Evolutionary conservation across 2,329 filamentous ascomycete genomes (phyloP).

Genomic region (Penicillium brasilianum): DNA sequence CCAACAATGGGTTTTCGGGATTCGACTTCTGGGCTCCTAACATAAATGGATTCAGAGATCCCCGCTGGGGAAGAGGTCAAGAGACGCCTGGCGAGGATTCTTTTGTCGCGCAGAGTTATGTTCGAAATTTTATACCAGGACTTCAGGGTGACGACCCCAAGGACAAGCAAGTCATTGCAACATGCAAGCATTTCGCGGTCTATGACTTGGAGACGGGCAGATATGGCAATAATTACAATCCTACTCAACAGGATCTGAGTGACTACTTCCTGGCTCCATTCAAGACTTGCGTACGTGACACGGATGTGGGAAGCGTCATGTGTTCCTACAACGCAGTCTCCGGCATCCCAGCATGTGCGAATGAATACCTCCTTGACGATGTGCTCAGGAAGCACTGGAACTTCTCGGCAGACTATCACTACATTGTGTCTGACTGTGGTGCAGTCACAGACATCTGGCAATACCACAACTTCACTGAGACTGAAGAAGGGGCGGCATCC

Average conservation of each 20-base stretch:
- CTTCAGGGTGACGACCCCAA: slow-evolving; percentile 51
- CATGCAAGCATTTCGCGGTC: slow-evolving; percentile 63
- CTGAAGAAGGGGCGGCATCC: slow-evolving; percentile 50
- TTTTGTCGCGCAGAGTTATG: slow-evolving; percentile 27
- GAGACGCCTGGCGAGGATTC: slow-evolving; percentile 64
- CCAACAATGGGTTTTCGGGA: slow-evolving; percentile 56
- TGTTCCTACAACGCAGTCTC: slow-evolving; percentile 67
- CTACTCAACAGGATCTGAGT: slow-evolving; percentile 63
- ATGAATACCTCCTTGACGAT: slow-evolving; percentile 63
- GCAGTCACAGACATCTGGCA: slow-evolving; percentile 62
- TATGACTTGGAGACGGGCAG: slow-evolving; percentile 56
- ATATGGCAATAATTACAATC: slow-evolving; percentile 47
- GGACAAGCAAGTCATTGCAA: slow-evolving; percentile 52
- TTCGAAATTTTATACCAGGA: slow-evolving; percentile 53
- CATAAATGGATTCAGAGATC: slow-evolving; percentile 67
- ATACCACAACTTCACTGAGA: slow-evolving; percentile 55
- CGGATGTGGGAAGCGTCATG: slow-evolving; percentile 62
- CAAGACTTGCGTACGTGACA: slow-evolving; percentile 65
- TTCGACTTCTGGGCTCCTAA: slow-evolving; percentile 58
- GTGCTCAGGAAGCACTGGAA: slow-evolving; percentile 68
- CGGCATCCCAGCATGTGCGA: slow-evolving; percentile 66
- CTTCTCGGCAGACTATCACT: slow-evolving; percentile 64
- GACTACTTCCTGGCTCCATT: slow-evolving; percentile 71
- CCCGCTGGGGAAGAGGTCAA: slow-evolving; percentile 63
- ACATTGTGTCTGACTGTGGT: slow-evolving; percentile 67